phyloP scores from a whole-genome alignment of 1,284 basidiomycete genomes.

The Earliella scabrosa region DNA sequence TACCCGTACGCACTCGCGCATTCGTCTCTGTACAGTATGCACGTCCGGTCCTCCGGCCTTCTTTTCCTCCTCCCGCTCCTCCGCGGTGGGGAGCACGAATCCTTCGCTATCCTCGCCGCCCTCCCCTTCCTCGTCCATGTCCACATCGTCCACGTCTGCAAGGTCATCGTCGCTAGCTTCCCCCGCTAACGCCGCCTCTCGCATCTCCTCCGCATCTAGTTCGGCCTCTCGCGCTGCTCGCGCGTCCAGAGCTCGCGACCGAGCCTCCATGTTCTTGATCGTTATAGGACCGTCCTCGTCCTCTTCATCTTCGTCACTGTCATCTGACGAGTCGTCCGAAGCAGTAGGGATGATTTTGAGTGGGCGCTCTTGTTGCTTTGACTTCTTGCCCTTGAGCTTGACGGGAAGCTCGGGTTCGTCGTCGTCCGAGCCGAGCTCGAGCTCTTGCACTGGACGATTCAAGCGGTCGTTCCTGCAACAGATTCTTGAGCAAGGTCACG shows the following conservation, averaged over 20 bases:
- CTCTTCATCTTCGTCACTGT: conserved; percentile 46
- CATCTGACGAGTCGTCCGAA: conserved; percentile 48
- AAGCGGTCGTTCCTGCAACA: conserved; percentile 44
- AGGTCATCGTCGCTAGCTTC: conserved; percentile 51
- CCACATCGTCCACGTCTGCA: conserved; percentile 61
- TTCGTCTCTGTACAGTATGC: conserved; percentile 84
- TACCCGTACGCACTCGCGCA: conserved; percentile 87
- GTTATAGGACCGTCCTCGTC: conserved; percentile 67
- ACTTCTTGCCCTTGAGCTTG: conserved; percentile 47
- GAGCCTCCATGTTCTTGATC: conserved; percentile 77
- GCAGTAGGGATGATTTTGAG: conserved; percentile 54
- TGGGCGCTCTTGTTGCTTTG: conserved; percentile 55
- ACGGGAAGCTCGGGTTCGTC: conserved; percentile 40
- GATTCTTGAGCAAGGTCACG: conserved; percentile 24
- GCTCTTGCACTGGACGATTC: conserved; percentile 60
- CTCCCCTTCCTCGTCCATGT: conserved; percentile 61
- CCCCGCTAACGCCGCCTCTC: conserved; percentile 52
- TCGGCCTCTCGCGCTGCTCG: conserved; percentile 68
- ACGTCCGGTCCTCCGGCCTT: conserved; percentile 77
- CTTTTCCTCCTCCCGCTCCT: conserved; percentile 83
- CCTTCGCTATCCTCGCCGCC: conserved; percentile 58
- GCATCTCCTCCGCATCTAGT: conserved; percentile 69
- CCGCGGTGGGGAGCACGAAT: conserved; percentile 80
- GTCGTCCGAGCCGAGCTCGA: conserved; percentile 72
- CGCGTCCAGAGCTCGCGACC: conserved; percentile 73